Evolutionary conservation across 1,139 yeast genomes (phyloP), one percentile per base, ranked within the genome.

Genomic region (Hansenula sp.): DNA sequence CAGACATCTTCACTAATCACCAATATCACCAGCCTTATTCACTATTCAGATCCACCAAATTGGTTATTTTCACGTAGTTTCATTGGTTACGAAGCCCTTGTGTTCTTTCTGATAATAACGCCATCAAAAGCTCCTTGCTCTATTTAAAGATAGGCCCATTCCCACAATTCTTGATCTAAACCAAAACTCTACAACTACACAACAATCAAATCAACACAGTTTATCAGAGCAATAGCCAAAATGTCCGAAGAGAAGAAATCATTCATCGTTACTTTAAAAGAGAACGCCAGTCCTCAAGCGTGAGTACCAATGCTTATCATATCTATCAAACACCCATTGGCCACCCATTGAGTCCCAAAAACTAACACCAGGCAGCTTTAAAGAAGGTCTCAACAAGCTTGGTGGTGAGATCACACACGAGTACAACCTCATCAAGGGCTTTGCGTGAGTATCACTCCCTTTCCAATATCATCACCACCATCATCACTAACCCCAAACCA

Each of bases 361-460:
- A 17, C 34, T 16, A 32, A 32, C 28, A 22, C 29, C 34, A 19
- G 6, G 7, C 13, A 42, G 44, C 13, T 31, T 48, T 42, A 55
- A 55, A 39, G 47, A 48, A n/a, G 44, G 44, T 13, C 36, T 62
- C 38, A 44, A 41, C 29, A 69, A 68, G 26, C 56, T 76, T 35
- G 88, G 88, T 21, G 89, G 87, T 32, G 64, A 65, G 34, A 70
- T 82, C 51, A 71, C 73, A 41, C 77, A 74, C 45, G 84, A 81
- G 49, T 81, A 72, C 61, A 64, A 73, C 36, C 65, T 82, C 57
- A 77, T 82, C 63, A 80, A 80, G 64, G 88, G 86, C 1, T 80
- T 79, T 51, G 63, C 73, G 57, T 56, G 13, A 5, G 32, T 52
- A 44, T 60, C 53, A 17, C 3, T 6, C 5, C 11, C 7, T 28